Evolutionary conservation across 2,329 filamentous ascomycete genomes (phyloP).

Genomic region (Phyllosticta citribraziliensis): DNA sequence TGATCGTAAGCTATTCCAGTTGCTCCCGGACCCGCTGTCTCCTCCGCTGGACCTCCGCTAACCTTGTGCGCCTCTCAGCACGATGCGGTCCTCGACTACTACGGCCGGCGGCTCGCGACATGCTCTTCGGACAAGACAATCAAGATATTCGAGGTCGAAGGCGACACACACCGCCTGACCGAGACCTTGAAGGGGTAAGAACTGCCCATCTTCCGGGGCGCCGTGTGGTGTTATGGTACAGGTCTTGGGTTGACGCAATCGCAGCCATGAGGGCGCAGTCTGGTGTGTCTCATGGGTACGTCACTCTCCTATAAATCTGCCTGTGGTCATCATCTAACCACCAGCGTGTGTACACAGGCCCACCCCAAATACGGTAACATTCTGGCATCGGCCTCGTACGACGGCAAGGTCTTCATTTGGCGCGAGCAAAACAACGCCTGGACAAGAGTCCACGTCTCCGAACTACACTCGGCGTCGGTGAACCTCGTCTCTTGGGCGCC

Average conservation of each 20-base stretch:
- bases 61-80: slow-evolving; percentile 44
- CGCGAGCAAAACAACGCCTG: slow-evolving; percentile 59
- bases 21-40: slow-evolving; percentile 3
- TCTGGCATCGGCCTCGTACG: slow-evolving; percentile 87
- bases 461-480: slow-evolving; percentile 87
- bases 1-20: slow-evolving; percentile 70
- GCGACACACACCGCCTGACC: slow-evolving; percentile 76
- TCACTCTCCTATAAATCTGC: slow-evolving; percentile 5
- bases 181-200: slow-evolving; percentile 89
- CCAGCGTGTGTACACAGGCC: slow-evolving; percentile 38
- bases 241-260: neutral
- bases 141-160: slow-evolving; percentile 98
- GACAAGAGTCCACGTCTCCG: slow-evolving; percentile 85
- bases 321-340: neutral
- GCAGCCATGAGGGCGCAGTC: slow-evolving; percentile 88
- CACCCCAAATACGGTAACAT: slow-evolving; percentile 99
- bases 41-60: slow-evolving; percentile 8
- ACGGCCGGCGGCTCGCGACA: slow-evolving; percentile 88
- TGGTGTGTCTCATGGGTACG: slow-evolving; percentile 89
- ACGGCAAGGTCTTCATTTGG: slow-evolving; percentile 98
- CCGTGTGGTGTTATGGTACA: neutral
- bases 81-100: slow-evolving; percentile 97
- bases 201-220: neutral
- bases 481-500: slow-evolving; percentile 98
- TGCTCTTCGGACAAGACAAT: slow-evolving; percentile 98